Base-by-base conservation (phyloP, 306 rosid genomes). In the Fragaria ananassa region DNA sequence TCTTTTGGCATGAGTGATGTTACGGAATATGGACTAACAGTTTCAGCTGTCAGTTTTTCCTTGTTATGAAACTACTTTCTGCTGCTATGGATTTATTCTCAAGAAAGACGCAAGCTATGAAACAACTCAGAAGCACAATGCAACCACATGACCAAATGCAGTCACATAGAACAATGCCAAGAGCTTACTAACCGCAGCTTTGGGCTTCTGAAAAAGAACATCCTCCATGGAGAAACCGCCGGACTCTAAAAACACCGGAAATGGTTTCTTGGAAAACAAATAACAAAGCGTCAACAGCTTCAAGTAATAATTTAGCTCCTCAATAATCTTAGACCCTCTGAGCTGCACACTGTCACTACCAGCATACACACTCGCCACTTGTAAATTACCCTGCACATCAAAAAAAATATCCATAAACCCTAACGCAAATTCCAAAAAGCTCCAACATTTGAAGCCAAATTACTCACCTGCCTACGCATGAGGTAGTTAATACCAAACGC, bases 401-500 rank as follows among this genome's bases (percentile, higher is more conserved):
- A 31, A 27, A 27, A 31, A 31, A 27, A 37, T 23, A 10, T 72
- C 19, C 69, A 74, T 3, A 50, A 14, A 41, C 50, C 18, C 10
- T 34, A 0, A 13, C 11, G 8, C 41, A 58, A 41, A 39, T 57
- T 13, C 8, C 25, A 45, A 31, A 25, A 44, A 57, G n/a, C 44
- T 15, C 45, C 25, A 23, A 53, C 14, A 45, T 25, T 74, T 60
- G 69, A 74, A 45, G 31, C 60, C n/a, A 37, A 74, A 74, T 10
- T 60, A 29, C 58, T 27, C 18, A 90, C 99, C 99, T 95, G 99
- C 86, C 93, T 85, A 71, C 96, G 88, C 87, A 95, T 92, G 72
- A 90, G 86, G 83, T 90, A 95, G 75, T 95, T 95, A 82, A 95
- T 92, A 29, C 99, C 99, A 47, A 95, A 95, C 49, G 99, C 99